Conservation (phyloP, 208 protist species). For the Angomonas desouzai region DNA sequence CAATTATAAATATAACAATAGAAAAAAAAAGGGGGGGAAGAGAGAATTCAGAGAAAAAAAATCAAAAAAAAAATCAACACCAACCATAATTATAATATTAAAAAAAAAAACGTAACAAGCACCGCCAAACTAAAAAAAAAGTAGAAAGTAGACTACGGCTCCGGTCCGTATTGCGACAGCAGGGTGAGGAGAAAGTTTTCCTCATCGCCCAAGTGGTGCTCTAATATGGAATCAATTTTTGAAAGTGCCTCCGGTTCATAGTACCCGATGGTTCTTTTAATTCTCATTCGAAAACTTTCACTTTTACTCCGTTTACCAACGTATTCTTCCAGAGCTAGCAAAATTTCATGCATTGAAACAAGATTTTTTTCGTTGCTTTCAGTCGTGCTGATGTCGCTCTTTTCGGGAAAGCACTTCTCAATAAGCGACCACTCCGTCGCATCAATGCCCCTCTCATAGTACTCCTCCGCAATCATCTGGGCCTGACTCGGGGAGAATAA, state of each 20-base stretch:
- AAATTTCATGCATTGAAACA: constrained; percentile 47
- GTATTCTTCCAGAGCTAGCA: constrained; percentile 34
- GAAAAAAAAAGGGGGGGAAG: no score
- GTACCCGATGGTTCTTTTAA: background rate
- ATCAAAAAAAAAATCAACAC: background rate
- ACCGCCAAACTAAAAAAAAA: no score
- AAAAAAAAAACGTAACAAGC: no score
- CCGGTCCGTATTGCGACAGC: constrained; percentile 41
- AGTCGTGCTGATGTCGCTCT: constrained; percentile 11
- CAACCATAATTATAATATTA: background rate
- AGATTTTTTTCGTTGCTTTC: constrained; percentile 18
- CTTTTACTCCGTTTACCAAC: constrained; percentile 23
- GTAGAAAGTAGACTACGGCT: constrained; percentile 37
- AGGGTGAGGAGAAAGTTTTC: constrained; percentile 43
- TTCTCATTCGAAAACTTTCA: background rate
- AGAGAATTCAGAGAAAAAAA: background rate
- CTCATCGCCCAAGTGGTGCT: constrained; percentile 40
- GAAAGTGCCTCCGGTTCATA: constrained; percentile 34
- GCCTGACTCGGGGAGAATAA: constrained; percentile 55
- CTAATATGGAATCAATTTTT: constrained; percentile 23
- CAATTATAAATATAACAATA: no score
- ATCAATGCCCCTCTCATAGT: constrained; percentile 42
- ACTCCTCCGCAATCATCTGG: constrained; percentile 46
- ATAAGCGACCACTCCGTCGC: constrained; percentile 38
- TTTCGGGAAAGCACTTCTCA: constrained; percentile 23